Evolutionary conservation across 1,284 basidiomycete genomes (phyloP), one percentile per base, ranked within the genome.

Genomic region (Calocybe gambosa): DNA sequence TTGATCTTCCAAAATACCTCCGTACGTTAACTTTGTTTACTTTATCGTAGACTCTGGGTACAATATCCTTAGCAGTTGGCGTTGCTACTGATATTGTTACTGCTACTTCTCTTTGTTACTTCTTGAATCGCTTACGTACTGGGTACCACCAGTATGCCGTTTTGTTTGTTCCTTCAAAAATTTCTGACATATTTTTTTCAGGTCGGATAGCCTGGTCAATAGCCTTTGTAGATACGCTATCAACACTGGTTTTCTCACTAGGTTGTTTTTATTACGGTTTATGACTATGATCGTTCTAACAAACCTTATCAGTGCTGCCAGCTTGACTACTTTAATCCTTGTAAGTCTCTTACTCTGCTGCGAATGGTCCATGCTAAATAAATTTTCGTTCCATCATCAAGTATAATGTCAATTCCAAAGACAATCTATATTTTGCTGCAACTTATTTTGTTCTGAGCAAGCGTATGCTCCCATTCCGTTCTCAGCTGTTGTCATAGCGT

Each of bases 381-480:
- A 16, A 28, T 37, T 36, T 29, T 5, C 47, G 31, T 13, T n/a
- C 28, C 20, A 16, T 37, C 37, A 16, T 34, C 6, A 50, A 84
- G 82, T 85, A 77, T 56, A 75, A 83, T 54, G 51, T 68, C 23
- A 70, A 75, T 63, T 73, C 77, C 0, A 46, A 48, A 25, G 56
- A 55, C 21, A 82, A 81, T 54, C 70, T 84, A 42, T 71, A 79
- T 44, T 85, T 80, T 57, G 67, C 78, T 43, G 69, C 69, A 1
- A 69, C 70, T 43, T 84, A 81, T 58, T 82, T 85, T 50, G 70
- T 79, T 41, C 61, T 84, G 42, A 80, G 77, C 63, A 85, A 84
- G 64, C 57, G 82, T 84, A 58, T 54, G 78, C 59, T 5, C 15
- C n/a, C 19, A 23, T 21, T 28, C 18, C 36, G 40, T 23, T 20